Conservation (phyloP, 768 basidiomycete genomes). For the Auriscalpium orientale region DNA sequence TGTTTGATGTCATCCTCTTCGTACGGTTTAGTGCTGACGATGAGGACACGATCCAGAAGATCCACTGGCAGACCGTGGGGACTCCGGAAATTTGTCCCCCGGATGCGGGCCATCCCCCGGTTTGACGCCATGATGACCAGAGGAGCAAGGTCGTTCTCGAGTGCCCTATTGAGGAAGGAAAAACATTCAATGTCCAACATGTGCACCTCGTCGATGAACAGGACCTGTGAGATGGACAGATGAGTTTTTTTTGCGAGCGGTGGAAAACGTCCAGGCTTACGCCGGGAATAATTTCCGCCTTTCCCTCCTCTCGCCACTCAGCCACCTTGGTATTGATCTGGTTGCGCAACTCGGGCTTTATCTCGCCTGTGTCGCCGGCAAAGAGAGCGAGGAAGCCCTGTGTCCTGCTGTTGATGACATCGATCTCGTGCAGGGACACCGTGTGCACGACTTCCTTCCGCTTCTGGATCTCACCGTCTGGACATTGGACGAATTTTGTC, state of each 20-base stretch:
- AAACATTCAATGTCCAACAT: constrained; percentile 99
- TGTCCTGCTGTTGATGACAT: constrained; percentile 97
- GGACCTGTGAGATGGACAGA: constrained; percentile 46
- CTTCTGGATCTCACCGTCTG: constrained; percentile 96
- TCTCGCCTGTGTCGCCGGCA: constrained; percentile 96
- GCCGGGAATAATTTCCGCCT: constrained; percentile 95
- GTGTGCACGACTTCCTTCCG: constrained; percentile 97
- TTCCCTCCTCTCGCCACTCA: constrained; percentile 98
- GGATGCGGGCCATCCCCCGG: constrained; percentile 87
- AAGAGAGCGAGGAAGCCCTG: constrained; percentile 97
- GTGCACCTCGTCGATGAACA: constrained; percentile 98
- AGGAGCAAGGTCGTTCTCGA: constrained; percentile 90
- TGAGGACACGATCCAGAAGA: constrained; percentile 89
- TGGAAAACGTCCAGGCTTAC: constrained; percentile 37
- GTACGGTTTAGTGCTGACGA: constrained; percentile 91
- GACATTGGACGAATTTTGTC: constrained; percentile 98
- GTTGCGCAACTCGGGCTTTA: constrained; percentile 91
- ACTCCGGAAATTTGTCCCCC: constrained; percentile 89
- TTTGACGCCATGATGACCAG: constrained; percentile 99
- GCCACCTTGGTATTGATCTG: constrained; percentile 96
- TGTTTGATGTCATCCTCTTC: constrained; percentile 75
- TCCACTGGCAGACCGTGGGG: constrained; percentile 96
- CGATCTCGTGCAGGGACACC: constrained; percentile 96
- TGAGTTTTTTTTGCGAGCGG: background rate
- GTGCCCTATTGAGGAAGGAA: constrained; percentile 93